A percentile compares a stretch with the other conserved stretches of the same genome.
Evolutionary conservation across 1,284 basidiomycete species (phyloP).

Genomic region (Xanthoconium separans): DNA sequence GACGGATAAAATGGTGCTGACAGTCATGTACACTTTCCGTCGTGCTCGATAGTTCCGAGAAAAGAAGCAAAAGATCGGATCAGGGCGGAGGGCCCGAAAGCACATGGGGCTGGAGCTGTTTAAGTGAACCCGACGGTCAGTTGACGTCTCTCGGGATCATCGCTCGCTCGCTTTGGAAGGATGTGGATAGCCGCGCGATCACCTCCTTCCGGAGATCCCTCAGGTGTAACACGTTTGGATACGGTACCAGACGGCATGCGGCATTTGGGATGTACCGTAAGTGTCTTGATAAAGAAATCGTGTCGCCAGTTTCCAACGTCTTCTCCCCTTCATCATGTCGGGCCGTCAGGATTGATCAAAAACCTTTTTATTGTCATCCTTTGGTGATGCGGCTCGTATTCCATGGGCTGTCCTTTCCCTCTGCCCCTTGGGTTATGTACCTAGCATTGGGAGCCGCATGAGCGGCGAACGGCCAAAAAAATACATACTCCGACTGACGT

Average conservation of each 20-base stretch:
- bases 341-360: background rate
- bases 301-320: background rate
- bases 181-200: conserved; percentile 23
- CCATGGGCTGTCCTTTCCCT: background rate
- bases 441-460: background rate
- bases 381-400: background rate
- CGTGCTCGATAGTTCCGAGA: background rate
- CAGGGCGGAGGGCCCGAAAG: background rate
- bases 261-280: conserved; percentile 14
- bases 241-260: conserved; percentile 2
- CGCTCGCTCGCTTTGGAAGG: conserved; percentile 23
- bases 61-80: conserved; percentile 14
- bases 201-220: background rate
- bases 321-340: background rate
- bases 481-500: background rate
- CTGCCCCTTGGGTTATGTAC: background rate
- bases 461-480: background rate
- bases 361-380: background rate
- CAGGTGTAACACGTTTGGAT: conserved; percentile 1
- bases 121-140: background rate
- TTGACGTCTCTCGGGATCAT: conserved; percentile 22
- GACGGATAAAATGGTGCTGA: background rate
- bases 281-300: conserved; percentile 9
- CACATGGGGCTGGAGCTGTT: conserved; percentile 1
- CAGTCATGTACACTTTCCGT: background rate